A percentile compares a stretch with the other conserved stretches of the same genome.
Conservation (phyloP, 1,284 basidiomycete species). For the Coriolopsis trogii region DNA sequence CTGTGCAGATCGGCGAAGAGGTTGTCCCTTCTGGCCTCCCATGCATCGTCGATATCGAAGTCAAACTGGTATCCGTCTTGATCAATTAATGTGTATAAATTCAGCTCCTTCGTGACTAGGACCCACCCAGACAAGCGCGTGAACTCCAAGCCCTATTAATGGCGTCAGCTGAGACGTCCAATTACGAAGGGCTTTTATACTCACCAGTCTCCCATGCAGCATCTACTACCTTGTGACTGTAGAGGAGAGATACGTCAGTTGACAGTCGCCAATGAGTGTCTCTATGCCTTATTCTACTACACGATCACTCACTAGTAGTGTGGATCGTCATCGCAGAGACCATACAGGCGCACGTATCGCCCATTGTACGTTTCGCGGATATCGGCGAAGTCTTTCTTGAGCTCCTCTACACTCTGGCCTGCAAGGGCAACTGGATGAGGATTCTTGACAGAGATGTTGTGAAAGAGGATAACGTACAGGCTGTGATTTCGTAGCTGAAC, state of each 20-base stretch:
- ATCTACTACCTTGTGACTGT: constrained; percentile 63
- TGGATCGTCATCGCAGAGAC: constrained; percentile 59
- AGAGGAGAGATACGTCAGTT: background rate
- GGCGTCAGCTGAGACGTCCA: background rate
- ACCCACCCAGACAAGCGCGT: constrained; percentile 71
- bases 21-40: constrained; percentile 57
- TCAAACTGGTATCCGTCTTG: constrained; percentile 50
- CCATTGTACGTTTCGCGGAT: constrained; percentile 62
- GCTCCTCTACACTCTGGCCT: constrained; percentile 40
- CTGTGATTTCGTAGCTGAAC: constrained; percentile 70
- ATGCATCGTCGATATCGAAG: constrained; percentile 57
- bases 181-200: background rate
- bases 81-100: background rate
- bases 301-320: constrained; percentile 60
- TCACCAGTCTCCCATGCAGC: constrained; percentile 64
- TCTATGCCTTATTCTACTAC: background rate
- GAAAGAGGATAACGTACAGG: constrained; percentile 26
- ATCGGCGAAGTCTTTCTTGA: constrained; percentile 63
- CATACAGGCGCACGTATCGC: constrained; percentile 75
- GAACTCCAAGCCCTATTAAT: constrained; percentile 58
- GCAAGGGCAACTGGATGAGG: background rate
- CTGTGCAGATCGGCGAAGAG: constrained; percentile 56
- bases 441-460: background rate
- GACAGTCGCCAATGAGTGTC: background rate
- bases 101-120: background rate